These are phyloP conservation scores for Catunica adiposa DNA, from an alignment of 2,329 filamentous ascomycete species.

Conservation along the genomic window DNA sequence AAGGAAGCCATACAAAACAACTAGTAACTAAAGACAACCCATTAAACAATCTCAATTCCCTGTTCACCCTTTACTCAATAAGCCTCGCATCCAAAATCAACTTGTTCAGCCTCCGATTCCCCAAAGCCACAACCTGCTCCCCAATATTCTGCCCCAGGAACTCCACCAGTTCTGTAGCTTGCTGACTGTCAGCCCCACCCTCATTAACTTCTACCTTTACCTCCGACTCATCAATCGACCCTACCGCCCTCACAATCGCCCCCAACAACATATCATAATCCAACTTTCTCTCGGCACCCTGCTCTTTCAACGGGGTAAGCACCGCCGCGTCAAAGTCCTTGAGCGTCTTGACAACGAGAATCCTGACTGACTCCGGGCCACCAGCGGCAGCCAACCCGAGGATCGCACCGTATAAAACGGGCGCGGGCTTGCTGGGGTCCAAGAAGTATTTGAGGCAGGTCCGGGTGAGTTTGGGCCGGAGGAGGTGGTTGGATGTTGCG, in stretches of 20 bases:
- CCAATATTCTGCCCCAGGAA: slow-evolving; percentile 40
- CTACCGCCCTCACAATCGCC: slow-evolving; percentile 37
- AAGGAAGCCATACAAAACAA: neutral
- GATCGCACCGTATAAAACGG: slow-evolving; percentile 79
- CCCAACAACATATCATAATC: slow-evolving; percentile 41
- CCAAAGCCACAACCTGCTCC: slow-evolving; percentile 29
- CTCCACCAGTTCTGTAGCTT: slow-evolving; percentile 32
- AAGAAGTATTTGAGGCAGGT: slow-evolving; percentile 86
- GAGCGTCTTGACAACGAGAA: slow-evolving; percentile 39
- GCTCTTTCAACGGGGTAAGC: slow-evolving; percentile 36
- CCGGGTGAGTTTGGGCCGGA: slow-evolving; percentile 78
- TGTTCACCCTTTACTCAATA: slow-evolving; percentile 24
- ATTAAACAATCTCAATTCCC: neutral
- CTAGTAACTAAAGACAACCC: neutral
- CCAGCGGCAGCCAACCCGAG: slow-evolving; percentile 65
- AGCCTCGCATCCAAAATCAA: slow-evolving; percentile 38
- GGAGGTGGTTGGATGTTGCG: slow-evolving; percentile 59
- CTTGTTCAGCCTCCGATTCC: slow-evolving; percentile 31
- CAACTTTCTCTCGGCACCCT: slow-evolving; percentile 27
- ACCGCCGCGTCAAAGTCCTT: slow-evolving; percentile 37
- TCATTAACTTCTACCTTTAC: slow-evolving; percentile 13
- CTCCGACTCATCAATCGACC: slow-evolving; percentile 25
- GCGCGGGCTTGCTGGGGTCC: slow-evolving; percentile 65
- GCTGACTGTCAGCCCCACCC: slow-evolving; percentile 17
- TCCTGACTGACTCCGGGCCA: slow-evolving; percentile 41